Evolutionary conservation across 495 filamentous ascomycete species (phyloP).

Genomic region (Saxophila tyrrhenica): DNA sequence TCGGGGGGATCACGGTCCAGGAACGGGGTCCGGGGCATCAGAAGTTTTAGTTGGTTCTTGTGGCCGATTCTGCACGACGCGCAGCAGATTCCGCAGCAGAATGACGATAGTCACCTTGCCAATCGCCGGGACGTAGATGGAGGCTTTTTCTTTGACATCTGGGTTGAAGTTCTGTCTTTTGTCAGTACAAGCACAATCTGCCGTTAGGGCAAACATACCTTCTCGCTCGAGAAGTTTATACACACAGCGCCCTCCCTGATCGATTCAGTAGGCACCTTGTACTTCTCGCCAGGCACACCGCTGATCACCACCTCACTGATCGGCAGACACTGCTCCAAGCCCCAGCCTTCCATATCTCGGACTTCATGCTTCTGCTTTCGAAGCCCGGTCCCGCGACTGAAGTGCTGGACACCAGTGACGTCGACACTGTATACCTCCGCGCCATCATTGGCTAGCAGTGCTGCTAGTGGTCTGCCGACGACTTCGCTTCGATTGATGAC

Average conservation of each 20-base stretch:
- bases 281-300: slow-evolving; percentile 76
- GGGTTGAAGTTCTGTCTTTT: slow-evolving; percentile 63
- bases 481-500: slow-evolving; percentile 94
- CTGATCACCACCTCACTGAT: slow-evolving; percentile 88
- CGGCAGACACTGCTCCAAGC: slow-evolving; percentile 66
- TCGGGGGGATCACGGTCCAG: too few species aligned
- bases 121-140: slow-evolving; percentile 93
- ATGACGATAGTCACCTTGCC: slow-evolving; percentile 96
- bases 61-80: slow-evolving; percentile 12
- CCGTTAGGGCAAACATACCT: slow-evolving; percentile 37
- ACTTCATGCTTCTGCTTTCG: slow-evolving; percentile 74
- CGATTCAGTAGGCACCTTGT: slow-evolving; percentile 74
- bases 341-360: slow-evolving; percentile 61
- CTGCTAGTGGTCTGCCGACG: slow-evolving; percentile 87
- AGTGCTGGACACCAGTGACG: slow-evolving; percentile 82
- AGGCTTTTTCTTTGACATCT: slow-evolving; percentile 81
- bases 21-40: neutral
- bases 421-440: slow-evolving; percentile 92
- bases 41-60: neutral
- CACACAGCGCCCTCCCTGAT: slow-evolving; percentile 84
- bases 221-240: slow-evolving; percentile 93
- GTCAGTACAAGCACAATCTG: neutral
- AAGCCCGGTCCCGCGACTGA: slow-evolving; percentile 76
- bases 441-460: slow-evolving; percentile 89
- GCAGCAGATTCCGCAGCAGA: slow-evolving; percentile 71